Evolutionary conservation across 2,329 filamentous ascomycete species (phyloP).

Genomic region (Fusarium sororula): DNA sequence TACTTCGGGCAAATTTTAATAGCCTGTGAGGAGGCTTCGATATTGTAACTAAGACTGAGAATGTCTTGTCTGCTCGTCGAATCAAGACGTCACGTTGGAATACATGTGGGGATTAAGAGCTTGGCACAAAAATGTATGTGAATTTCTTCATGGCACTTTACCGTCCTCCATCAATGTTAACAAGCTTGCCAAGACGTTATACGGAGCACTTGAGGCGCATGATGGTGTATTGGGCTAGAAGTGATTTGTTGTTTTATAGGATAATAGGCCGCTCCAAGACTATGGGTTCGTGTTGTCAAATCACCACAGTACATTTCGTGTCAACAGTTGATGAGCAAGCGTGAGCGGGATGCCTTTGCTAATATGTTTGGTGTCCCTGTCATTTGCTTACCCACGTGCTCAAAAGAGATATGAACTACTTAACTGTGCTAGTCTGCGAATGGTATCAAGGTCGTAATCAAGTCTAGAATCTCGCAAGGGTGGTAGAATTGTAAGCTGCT

Average conservation of each 20-base stretch:
- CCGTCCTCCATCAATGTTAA: slow-evolving; percentile 40
- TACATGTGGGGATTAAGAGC: slow-evolving; percentile 35
- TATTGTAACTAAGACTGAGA: slow-evolving; percentile 36
- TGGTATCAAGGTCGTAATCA: not conserved
- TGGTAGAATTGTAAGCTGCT: not conserved
- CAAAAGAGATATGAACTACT: not conserved
- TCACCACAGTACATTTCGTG: not conserved
- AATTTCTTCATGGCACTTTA: slow-evolving; percentile 38
- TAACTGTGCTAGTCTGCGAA: not conserved
- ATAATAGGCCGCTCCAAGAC: slow-evolving; percentile 14
- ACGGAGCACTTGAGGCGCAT: slow-evolving; percentile 34
- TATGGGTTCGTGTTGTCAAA: slow-evolving; percentile 23
- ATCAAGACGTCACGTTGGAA: slow-evolving; percentile 24
- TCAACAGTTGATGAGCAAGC: not conserved
- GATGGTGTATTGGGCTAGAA: slow-evolving; percentile 19
- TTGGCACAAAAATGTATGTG: slow-evolving; percentile 46
- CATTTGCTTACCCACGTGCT: no score
- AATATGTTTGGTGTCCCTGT: not conserved
- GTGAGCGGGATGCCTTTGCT: not conserved
- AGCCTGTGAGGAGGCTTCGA: slow-evolving; percentile 39
- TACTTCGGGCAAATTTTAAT: slow-evolving; percentile 35
- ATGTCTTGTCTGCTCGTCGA: slow-evolving; percentile 34
- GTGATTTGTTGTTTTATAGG: slow-evolving; percentile 20
- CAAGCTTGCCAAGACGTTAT: slow-evolving; percentile 33
- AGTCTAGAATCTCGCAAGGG: not conserved